Evolutionary conservation across 1,139 yeast genomes (phyloP), one percentile per base, ranked within the genome.

Genomic region (Saccharomyces hybrid): DNA sequence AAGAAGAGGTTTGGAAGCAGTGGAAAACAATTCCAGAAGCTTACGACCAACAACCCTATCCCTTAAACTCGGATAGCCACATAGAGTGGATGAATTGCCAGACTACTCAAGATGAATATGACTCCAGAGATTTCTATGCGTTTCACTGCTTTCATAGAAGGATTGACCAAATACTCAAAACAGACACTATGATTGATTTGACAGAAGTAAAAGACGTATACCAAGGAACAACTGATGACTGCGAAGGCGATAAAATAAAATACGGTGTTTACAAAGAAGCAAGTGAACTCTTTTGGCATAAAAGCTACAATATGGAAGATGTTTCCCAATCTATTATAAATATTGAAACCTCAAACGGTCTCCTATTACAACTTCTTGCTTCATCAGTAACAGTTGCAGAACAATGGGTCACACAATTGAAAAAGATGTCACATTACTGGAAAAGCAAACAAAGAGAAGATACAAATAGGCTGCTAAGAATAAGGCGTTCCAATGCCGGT

Each of bases 141-240:
- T 63, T 81, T 21, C 74, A 75, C 46, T 95, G 88, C 59, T 78
- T 79, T 52, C 83, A 83, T 58, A 75, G 97, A 55, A 76, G 85
- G 53, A 72, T 83, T 0, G 75, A 77, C 29, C 79, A 80, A 56
- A 69, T 88, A 1, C 69, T 80, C 0, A 79, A 79, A 52, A 79
- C 96, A 0, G 79, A 80, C 32, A 84, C 84, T 0, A 72, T 85
- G 29, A 66, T 90, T 4, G 88, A 88, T 64, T 63, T 90, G 53
- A 70, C 79, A 19, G 75, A 77, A 19, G 77, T 87, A 3, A 50
- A 51, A 28, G 51, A 60, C 5, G 53, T 67, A 7, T 54, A 46
- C 24, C 50, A 53, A 14, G 71, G 66, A 2, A 70, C 69, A 0
- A 72, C 82, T 1, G 58, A 67, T 9, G 66, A 71, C 2, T 66